A percentile compares a stretch with the other conserved stretches of the same genome.
phyloP scores from a whole-genome alignment of 768 basidiomycete genomes.

The Sistotremastrum niveocremeum region DNA sequence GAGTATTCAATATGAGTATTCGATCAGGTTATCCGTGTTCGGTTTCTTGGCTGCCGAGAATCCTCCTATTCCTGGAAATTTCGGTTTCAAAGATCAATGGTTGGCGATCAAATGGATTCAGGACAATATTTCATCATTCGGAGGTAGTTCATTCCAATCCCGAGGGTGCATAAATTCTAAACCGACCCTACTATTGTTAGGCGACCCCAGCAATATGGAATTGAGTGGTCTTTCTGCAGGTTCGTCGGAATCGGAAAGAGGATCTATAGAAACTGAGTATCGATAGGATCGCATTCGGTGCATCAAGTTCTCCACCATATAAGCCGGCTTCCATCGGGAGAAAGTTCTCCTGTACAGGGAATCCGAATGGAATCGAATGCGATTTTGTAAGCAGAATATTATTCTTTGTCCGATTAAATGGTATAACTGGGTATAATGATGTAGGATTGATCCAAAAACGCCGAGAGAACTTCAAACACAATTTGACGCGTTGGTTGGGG shows the following conservation, averaged over 20 bases:
- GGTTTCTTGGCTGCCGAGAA: constrained; percentile 60
- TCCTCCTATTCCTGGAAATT: constrained; percentile 55
- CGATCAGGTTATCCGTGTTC: constrained; percentile 40
- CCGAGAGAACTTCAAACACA: constrained; percentile 44
- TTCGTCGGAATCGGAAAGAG: constrained; percentile 8
- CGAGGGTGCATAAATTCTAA: not conserved
- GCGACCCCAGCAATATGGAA: constrained; percentile 46
- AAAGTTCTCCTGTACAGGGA: constrained; percentile 48
- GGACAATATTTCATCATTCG: constrained; percentile 56
- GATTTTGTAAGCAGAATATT: constrained; percentile 35
- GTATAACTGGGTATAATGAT: not conserved
- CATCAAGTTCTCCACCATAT: constrained; percentile 63
- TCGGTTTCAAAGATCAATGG: constrained; percentile 81
- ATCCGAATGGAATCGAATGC: constrained; percentile 64
- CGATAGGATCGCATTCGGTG: constrained; percentile 53
- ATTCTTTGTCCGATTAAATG: too few species aligned
- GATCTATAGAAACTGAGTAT: not conserved
- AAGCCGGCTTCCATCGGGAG: constrained; percentile 43
- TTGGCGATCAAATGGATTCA: constrained; percentile 59
- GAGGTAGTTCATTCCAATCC: constrained; percentile 31
- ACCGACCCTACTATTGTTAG: constrained; percentile 17
- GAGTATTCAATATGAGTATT: too few species aligned
- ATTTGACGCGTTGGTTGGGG: constrained; percentile 46
- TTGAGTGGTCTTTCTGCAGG: constrained; percentile 65
- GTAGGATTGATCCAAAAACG: constrained; percentile 45